Conservation (phyloP, 441 rosid species). For the Corymbia citriodora region DNA sequence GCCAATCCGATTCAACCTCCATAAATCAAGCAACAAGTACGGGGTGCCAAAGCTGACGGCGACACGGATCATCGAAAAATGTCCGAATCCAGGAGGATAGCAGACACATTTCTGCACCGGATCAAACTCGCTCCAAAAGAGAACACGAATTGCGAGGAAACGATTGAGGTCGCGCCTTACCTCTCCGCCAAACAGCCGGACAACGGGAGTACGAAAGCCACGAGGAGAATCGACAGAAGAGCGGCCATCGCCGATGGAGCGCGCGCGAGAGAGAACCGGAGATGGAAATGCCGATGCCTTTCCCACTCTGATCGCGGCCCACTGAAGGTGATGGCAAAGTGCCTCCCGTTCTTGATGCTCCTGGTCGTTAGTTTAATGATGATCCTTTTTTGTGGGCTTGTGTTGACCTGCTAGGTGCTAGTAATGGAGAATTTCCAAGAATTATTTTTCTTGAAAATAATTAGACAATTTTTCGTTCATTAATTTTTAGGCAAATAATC, state of each 20-base stretch:
- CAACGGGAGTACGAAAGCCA: conserved; percentile 22
- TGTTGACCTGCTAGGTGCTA: background rate
- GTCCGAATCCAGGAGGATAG: background rate
- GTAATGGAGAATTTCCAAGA: background rate
- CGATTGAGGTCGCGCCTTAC: conserved; percentile 14
- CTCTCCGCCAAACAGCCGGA: conserved; percentile 34
- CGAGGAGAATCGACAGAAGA: conserved; percentile 15
- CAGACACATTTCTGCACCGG: background rate
- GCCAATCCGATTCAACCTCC: background rate
- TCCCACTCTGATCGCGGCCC: background rate
- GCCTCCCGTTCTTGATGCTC: background rate
- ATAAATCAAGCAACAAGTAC: background rate
- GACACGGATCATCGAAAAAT: background rate
- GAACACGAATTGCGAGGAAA: background rate
- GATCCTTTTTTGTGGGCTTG: background rate
- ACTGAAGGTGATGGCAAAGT: background rate
- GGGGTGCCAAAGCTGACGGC: background rate
- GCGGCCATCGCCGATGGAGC: conserved; percentile 32
- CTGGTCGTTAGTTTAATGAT: background rate
- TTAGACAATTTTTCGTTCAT: no score
- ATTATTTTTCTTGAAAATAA: background rate
- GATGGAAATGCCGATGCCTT: background rate
- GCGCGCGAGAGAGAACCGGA: background rate
- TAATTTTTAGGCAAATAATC: no score
- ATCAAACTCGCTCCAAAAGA: background rate